A percentile compares a stretch with the other conserved stretches of the same genome.
Evolutionary conservation across 75 land plant genomes (phyloP).

Genomic region (Pinus albicaulis): DNA sequence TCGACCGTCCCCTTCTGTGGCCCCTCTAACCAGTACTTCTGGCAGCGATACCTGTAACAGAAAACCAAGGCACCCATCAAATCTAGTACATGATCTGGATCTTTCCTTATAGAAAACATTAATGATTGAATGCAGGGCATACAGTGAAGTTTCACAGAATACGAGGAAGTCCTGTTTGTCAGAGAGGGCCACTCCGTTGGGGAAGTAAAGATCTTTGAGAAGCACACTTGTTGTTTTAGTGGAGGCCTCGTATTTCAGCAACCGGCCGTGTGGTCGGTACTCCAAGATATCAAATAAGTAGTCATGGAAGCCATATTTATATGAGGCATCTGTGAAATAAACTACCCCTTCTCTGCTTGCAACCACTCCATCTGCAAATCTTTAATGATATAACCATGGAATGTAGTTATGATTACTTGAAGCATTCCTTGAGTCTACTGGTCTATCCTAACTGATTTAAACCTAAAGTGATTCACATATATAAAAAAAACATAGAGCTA

Average conservation of each 20-base stretch:
- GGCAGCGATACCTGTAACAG: not conserved
- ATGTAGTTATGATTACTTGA: too few species aligned
- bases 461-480: too few species aligned
- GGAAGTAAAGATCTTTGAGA: conserved; percentile 48
- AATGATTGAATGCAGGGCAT: not conserved
- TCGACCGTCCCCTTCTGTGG: conserved; percentile 46
- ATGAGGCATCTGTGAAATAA: conserved; percentile 88
- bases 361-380: conserved; percentile 16
- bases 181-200: conserved; percentile 75
- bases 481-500: too few species aligned
- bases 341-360: conserved; percentile 60
- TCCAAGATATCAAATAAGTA: too few species aligned
- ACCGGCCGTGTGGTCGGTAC: too few species aligned
- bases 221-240: conserved; percentile 49
- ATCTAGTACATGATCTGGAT: not conserved
- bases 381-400: too few species aligned
- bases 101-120: not conserved
- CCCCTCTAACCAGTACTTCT: conserved; percentile 46
- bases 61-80: not conserved
- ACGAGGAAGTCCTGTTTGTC: conserved; percentile 44
- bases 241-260: too few species aligned
- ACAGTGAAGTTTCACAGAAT: conserved; percentile 59
- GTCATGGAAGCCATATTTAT: too few species aligned
- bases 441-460: too few species aligned
- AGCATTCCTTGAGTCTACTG: too few species aligned